Base-by-base conservation (phyloP, 805 yeast species). In the Phaffomyces antillensis region DNA sequence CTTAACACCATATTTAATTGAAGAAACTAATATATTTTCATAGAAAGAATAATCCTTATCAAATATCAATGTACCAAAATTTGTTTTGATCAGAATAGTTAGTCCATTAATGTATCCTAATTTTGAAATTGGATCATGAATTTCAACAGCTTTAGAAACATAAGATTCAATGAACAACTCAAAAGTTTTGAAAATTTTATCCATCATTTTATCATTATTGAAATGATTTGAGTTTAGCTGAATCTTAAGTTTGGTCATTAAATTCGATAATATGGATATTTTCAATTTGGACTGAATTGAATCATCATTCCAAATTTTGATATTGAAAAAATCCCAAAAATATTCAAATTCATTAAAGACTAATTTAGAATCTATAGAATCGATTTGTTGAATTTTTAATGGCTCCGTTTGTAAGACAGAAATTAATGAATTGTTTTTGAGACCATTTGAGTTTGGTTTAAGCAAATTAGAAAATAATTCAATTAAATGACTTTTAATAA, bases 81-180 rank as follows among this genome's bases (percentile, higher is more conserved):
- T 50, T 2, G 52, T 41, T 40, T 50, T 55, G 5, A 54, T 11
- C 8, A 52, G 31, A 5, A 50, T 36, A 4, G 52, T 37, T 16
- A 45, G 43, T 24, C 50, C 50, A 28, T 50, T 53, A 26, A 57
- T 37, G 33, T 48, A 44, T 31, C 49, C 55, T 26, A 50, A 20
- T 35, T 32, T 44, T 10, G 33, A 33, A 7, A 34, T 20, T 13
- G 45, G 36, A 23, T 36, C 39, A 2, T 18, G 15, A 8, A 40
- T 26, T 2, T 36, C n/a, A 3, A 17, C 26, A 8, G 47, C 37
- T 18, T 25, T 25, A 6, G 31, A 16, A n/a, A 46, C 33, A 32
- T 51, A 50, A 15, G 17, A 31, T 7, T 17, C 26, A 17, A 47
- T 48, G 28, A 45, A 45, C 7, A 33, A 17, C 8, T 37, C 44